Evolutionary conservation across 371 early-diverging fungal genomes (phyloP).

Genomic region (Circinella minor): DNA sequence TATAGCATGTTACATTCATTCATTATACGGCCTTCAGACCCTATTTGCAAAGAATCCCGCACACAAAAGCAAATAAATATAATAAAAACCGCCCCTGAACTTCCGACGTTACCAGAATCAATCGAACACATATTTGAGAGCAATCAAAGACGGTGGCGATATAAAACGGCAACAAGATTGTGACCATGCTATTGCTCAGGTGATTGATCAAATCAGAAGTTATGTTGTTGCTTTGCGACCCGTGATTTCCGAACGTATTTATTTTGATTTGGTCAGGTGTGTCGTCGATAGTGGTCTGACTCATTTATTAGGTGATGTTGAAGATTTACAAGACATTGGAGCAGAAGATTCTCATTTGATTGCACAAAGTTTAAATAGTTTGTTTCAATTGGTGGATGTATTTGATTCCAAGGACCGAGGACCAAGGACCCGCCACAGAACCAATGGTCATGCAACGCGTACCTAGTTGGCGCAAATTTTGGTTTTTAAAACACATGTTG

Average conservation of each 20-base stretch:
- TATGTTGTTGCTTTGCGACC: conserved; percentile 47
- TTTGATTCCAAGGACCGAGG: conserved; percentile 50
- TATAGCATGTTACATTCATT: too few relatives aligned
- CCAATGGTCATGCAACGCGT: conserved; percentile 40
- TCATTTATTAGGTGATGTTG: conserved; percentile 58
- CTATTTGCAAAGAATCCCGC: too few relatives aligned
- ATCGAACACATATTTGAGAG: too few relatives aligned
- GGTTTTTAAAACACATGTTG: conserved; percentile 64
- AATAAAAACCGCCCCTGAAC: too few relatives aligned
- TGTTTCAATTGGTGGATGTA: conserved; percentile 55
- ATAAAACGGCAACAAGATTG: conserved; percentile 43
- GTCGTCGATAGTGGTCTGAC: conserved; percentile 51
- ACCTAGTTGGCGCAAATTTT: conserved; percentile 63
- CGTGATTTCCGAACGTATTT: conserved; percentile 27
- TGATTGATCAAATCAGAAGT: conserved; percentile 49
- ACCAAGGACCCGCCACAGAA: conserved; percentile 34
- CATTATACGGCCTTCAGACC: too few relatives aligned
- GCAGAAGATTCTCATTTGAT: conserved; percentile 72
- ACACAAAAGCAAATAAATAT: too few relatives aligned
- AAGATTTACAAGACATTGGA: conserved; percentile 66
- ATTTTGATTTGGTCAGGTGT: conserved; percentile 43
- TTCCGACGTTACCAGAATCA: too few relatives aligned
- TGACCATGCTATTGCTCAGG: conserved; percentile 52
- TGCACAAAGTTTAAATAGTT: conserved; percentile 50
- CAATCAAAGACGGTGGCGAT: too few relatives aligned